Evolutionary conservation across 495 filamentous ascomycete species (phyloP), one percentile per base, ranked within the genome.

Genomic region (Oidiodendron maius): DNA sequence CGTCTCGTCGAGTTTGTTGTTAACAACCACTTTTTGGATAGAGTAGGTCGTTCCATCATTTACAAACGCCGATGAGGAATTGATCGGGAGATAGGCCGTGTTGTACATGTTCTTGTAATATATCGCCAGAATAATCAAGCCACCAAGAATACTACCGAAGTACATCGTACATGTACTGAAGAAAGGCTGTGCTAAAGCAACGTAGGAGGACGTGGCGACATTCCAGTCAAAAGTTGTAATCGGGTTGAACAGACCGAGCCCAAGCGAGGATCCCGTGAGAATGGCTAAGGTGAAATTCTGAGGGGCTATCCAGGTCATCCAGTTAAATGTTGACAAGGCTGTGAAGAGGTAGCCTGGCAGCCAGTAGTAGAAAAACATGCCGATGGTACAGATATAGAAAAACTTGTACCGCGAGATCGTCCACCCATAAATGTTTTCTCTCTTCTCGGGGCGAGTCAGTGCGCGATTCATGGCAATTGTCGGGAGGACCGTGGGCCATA

Each of bases 401-500:
- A 66, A 69, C 22, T 44, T 56, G 46, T 67, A 67, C 10, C 65
- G 65, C 3, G 64, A 63, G 23, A 67, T 64, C 15, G 61, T 66
- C 65, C 65, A 68, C 0, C 65, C 65, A 40, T 78, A 72, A 1
- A 77, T 70, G 57, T 71, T 72, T 48, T 85, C 76, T 0, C 78
- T 71, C 40, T 63, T 67, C 5, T 71, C 70, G 52, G 75, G 74
- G 49, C 84, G 81, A 48, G 87, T 82, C 53, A 87, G 80, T 17
- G 82, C 81, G 42, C 77, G 75, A 65, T 87, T 84, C 13, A 89
- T 65, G 4, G 82, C 70, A 1, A 80, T 72, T 13, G 77, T 77
- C 51, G 83, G 78, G 18, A 89, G 65, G 36, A 72, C 81, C 2
- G 70, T 70, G 0, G 84, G 84, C 82, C 83, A 89, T 50, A 89